Base-by-base conservation (phyloP, 176 grass and related monocot genomes). In the Aegilops speltoides region DNA sequence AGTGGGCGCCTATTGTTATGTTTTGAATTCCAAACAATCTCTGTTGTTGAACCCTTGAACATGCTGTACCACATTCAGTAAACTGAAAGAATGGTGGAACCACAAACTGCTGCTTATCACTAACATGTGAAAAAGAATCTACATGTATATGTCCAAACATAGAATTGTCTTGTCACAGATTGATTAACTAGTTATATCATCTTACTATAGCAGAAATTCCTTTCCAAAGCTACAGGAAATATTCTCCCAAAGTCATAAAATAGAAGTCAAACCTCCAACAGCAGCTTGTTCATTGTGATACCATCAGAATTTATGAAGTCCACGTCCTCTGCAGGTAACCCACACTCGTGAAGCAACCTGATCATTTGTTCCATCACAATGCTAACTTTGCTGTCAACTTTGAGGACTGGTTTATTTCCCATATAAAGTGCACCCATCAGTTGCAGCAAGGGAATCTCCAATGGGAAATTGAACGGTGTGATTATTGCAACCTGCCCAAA, bases 341-440 rank as follows among this genome's bases (percentile, higher is more conserved):
- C 97, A 90, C 97, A 96, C 25, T 89, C 82, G 63, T 94, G 97
- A 81, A 98, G 93, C 84, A 98, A 78, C 64, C 94, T 89, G 50
- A 98, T 83, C 94, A 96, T 98, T 79, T 98, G 93, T 75, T 98
- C 97, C 97, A 98, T 98, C 77, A 98, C 97, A 82, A 98, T 91
- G 82, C 93, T 96, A 91, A 98, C 97, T 87, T 98, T 98, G 90
- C 93, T 98, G 88, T 98, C 97, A 86, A 98, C 97, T 94, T 98
- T 98, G 37, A 98, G 87, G 34, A 93, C 84, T 29, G 97, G 97
- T 89, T 98, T 98, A 85, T 98, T 98, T 76, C 97, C 97, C 97
- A 96, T 98, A 36, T 98, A 98, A 31, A 98, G 90, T 50, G 97
- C 97, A 79, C 97, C 96, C 96, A 98, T 96, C 22, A 98, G 48